Evolutionary conservation across 345 rosid species (phyloP).

Genomic region (Pistacia integerrima): DNA sequence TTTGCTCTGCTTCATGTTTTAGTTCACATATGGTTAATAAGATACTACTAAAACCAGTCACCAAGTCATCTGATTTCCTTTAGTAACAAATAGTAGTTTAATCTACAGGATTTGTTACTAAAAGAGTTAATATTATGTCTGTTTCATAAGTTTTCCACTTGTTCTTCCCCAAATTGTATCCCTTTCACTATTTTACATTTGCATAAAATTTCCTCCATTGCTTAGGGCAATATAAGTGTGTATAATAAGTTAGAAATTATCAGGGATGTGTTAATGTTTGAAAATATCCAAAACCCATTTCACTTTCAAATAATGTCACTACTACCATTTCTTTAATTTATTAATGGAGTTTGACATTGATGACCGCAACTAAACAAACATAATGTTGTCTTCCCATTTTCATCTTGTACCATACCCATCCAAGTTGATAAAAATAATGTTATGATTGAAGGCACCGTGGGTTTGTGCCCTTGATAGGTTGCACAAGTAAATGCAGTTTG

Average conservation of each 20-base stretch:
- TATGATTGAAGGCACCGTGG: constrained; percentile 2
- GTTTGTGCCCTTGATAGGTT: constrained; percentile 36
- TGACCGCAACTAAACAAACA: constrained; percentile 9
- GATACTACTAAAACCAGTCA: background rate
- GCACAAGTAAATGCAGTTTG: constrained; percentile 28
- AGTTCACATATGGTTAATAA: background rate
- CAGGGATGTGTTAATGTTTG: background rate
- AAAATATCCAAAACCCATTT: constrained; percentile 15
- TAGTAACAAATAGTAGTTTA: background rate
- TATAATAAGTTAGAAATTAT: background rate
- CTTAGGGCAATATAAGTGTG: background rate
- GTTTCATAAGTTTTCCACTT: background rate
- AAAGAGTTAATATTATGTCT: background rate
- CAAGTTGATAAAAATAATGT: constrained; percentile 20
- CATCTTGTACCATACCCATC: constrained; percentile 11
- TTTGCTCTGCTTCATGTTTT: background rate
- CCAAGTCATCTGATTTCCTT: background rate
- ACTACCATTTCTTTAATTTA: background rate
- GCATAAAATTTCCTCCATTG: constrained; percentile 1
- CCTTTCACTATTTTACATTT: background rate
- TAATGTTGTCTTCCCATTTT: constrained; percentile 18
- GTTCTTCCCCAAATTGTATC: background rate
- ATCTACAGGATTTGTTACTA: background rate
- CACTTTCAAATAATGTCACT: background rate
- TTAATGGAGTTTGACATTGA: constrained; percentile 8